Conservation (phyloP, 192 early-diverging fungal genomes). For the Rhizophagus sp. region DNA sequence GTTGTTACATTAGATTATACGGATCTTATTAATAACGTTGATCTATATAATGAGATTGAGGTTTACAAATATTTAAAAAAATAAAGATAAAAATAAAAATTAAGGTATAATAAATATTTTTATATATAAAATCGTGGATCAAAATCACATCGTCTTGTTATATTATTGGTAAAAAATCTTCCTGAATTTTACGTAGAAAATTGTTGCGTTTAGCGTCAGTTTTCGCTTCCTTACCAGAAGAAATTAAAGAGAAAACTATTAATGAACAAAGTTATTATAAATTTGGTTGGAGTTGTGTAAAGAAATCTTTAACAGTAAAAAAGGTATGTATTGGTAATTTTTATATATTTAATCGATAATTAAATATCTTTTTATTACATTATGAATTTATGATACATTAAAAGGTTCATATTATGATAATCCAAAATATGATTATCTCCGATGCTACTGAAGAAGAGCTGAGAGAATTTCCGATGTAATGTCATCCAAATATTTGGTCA, state of each 20-base stretch:
- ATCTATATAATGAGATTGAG: background rate
- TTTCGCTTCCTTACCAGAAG: constrained; percentile 56
- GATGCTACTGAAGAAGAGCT: constrained; percentile 36
- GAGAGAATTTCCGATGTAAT: constrained; percentile 49
- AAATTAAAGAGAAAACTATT: constrained; percentile 47
- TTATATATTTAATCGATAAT: background rate
- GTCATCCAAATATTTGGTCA: constrained; percentile 62
- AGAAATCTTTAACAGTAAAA: constrained; percentile 66
- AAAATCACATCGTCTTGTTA: constrained; percentile 50
- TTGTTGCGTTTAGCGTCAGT: constrained; percentile 54
- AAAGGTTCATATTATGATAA: constrained; percentile 71
- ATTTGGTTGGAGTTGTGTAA: constrained; percentile 73
- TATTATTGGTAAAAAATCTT: constrained; percentile 57
- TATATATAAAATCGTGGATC: constrained; percentile 34
- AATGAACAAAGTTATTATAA: constrained; percentile 55
- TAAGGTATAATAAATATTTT: too few species aligned
- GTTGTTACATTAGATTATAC: background rate
- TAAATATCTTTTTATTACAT: background rate
- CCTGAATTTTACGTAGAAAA: constrained; percentile 45
- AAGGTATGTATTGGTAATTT: constrained; percentile 39
- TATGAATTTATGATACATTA: constrained; percentile 29
- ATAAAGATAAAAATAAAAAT: too few species aligned
- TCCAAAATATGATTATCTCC: constrained; percentile 49
- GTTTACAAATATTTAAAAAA: background rate
- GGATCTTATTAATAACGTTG: background rate